Conservation (phyloP, 306 rosid genomes). For the Ormosia semicastrata region DNA sequence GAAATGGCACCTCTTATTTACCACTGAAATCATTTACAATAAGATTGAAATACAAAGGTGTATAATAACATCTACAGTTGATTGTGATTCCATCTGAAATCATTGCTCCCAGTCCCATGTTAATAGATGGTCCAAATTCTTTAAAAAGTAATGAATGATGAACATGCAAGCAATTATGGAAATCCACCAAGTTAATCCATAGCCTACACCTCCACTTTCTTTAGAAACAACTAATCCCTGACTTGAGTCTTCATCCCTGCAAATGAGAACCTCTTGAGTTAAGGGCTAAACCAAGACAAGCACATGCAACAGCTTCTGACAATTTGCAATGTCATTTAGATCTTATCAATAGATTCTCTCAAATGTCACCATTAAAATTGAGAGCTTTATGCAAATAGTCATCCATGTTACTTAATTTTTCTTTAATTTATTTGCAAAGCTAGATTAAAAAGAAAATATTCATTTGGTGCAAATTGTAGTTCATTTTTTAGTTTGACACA, state of each 20-base stretch:
- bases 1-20: conserved; percentile 24
- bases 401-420: neutral
- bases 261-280: neutral
- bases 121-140: conserved; percentile 30
- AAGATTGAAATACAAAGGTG: neutral
- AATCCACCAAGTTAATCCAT: conserved; percentile 37
- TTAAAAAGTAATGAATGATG: conserved; percentile 30
- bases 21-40: conserved; percentile 16
- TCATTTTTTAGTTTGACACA: neutral
- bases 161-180: conserved; percentile 32
- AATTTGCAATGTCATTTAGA: neutral
- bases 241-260: conserved; percentile 34
- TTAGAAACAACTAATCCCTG: neutral
- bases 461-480: neutral
- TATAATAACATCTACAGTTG: neutral
- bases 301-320: neutral
- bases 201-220: conserved; percentile 7
- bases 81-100: conserved; percentile 21
- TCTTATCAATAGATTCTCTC: neutral
- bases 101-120: conserved; percentile 27
- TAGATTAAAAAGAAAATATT: neutral
- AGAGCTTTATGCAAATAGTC: neutral
- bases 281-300: neutral
- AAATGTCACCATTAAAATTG: neutral
- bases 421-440: neutral